Evolutionary conservation across 805 yeast genomes (phyloP), one percentile per base, ranked within the genome.

Genomic region (Metschnikowia arizonensis): DNA sequence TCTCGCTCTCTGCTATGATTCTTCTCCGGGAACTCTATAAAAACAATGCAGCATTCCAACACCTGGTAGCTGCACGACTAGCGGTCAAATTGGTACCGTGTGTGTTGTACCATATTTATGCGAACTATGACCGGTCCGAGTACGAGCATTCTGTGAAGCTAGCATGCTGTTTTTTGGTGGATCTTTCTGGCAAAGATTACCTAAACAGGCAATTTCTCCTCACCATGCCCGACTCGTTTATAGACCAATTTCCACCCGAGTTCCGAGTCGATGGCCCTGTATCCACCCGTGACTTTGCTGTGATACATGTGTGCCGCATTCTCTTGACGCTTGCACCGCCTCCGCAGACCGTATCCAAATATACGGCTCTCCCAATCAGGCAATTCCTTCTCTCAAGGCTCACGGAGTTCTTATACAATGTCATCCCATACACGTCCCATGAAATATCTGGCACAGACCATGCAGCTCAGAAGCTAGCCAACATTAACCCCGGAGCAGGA

Each of bases 21-120:
- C 59, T 90, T 7, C 53, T 85, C 12, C 87, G 95, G 86, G 95
- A 86, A 55, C 64, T 88, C 34, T 64, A 79, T 28, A 91, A 87
- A 58, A 82, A 88, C 54, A 91, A 91, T 63, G 71, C 70, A 47
- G 63, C 63, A 40, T 82, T 84, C 55, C 73, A 73, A 47, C 62
- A 73, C 2, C 23, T 58, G 21, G 51, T 63, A 2, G 60, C 54
- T 1, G 69, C 72, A 11, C 68, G 72, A 36, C 71, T 72, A 49
- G 76, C 81, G 2, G 68, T 74, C 25, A 83, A 83, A 52, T 61
- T 85, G 33, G 61, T 78, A 34, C 65, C 85, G 0, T 62, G 76
- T 2, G 62, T 85, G 15, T 56, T 82, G 6, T 85, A 76, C 60
- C 78, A 85, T 60, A 68, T 87, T 40, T 67, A 69, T 44, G 76